Conservation (phyloP, 2,329 filamentous ascomycete genomes). For the Arachnomyces sp. region DNA sequence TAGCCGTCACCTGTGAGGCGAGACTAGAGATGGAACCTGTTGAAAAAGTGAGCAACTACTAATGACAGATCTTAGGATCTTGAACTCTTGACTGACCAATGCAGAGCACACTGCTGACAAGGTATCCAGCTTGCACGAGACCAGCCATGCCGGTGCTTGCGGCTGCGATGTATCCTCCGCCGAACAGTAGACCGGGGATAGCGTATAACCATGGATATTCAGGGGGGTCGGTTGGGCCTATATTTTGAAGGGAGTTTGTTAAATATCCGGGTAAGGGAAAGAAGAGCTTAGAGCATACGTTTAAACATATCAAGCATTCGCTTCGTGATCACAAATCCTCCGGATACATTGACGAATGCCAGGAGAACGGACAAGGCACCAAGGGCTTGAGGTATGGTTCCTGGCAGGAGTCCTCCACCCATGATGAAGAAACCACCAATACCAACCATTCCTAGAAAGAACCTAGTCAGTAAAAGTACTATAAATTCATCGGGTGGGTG, state of each 20-base stretch:
- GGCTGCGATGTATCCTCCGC: conserved; percentile 72
- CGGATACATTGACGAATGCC: conserved; percentile 81
- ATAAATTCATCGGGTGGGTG: neutral
- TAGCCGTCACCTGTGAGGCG: conserved; percentile 72
- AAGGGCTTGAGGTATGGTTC: conserved; percentile 69
- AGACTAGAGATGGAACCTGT: conserved; percentile 64
- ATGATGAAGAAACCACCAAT: conserved; percentile 83
- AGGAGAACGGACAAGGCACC: conserved; percentile 74
- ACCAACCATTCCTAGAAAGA: conserved; percentile 64
- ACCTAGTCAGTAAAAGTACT: neutral
- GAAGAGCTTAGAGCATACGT: conserved; percentile 38
- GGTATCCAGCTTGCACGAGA: conserved; percentile 78
- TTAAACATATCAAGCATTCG: conserved; percentile 92
- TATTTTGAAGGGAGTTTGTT: conserved; percentile 26
- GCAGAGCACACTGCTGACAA: conserved; percentile 76
- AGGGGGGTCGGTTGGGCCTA: conserved; percentile 70
- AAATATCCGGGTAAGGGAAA: neutral
- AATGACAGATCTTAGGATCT: neutral
- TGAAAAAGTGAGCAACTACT: conserved; percentile 1
- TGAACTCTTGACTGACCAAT: conserved; percentile 47
- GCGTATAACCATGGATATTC: conserved; percentile 86
- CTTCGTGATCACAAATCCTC: conserved; percentile 86
- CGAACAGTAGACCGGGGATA: conserved; percentile 67
- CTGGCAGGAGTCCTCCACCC: conserved; percentile 69
- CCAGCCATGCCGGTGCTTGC: conserved; percentile 75